Conservation (phyloP, 2,329 filamentous ascomycete species). For the Didymella lethalis region DNA sequence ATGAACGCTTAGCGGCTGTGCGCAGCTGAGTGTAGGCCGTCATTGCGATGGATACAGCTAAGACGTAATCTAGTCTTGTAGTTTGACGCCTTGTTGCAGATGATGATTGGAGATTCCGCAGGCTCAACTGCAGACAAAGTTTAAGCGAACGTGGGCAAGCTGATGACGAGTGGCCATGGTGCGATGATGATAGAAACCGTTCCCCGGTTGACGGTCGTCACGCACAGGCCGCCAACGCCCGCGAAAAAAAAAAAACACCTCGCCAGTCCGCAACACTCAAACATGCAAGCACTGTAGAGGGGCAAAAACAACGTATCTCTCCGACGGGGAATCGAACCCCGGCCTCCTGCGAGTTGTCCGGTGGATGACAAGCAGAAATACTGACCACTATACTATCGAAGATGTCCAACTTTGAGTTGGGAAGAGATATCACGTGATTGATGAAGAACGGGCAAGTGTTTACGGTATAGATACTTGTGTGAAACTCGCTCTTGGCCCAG, state of each 20-base stretch:
- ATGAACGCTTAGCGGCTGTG: background rate
- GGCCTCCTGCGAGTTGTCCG: conserved; percentile 17
- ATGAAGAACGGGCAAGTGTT: background rate
- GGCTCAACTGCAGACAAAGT: background rate
- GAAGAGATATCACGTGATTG: conserved; percentile 15
- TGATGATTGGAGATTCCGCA: background rate
- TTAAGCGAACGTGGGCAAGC: background rate
- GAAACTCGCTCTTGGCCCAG: too few relatives aligned
- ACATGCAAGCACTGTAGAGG: background rate
- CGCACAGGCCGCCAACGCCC: background rate
- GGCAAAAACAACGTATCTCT: conserved; percentile 17
- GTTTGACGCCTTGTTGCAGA: background rate
- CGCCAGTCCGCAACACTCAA: background rate
- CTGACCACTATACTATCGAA: conserved; percentile 23
- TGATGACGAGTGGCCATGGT: background rate
- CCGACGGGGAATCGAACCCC: conserved; percentile 24
- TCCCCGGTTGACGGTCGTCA: background rate
- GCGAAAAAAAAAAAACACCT: background rate
- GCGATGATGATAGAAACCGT: background rate
- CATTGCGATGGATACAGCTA: background rate
- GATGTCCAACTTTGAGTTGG: conserved; percentile 13
- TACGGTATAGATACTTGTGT: too few relatives aligned
- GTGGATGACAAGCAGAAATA: conserved; percentile 20
- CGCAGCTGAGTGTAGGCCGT: background rate
- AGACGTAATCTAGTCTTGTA: background rate